Percentiles rank a stretch among this genome's conserved stretches.
phyloP scores from a whole-genome alignment of 2,329 filamentous ascomycete genomes.

The Triangularia verruculosa region DNA sequence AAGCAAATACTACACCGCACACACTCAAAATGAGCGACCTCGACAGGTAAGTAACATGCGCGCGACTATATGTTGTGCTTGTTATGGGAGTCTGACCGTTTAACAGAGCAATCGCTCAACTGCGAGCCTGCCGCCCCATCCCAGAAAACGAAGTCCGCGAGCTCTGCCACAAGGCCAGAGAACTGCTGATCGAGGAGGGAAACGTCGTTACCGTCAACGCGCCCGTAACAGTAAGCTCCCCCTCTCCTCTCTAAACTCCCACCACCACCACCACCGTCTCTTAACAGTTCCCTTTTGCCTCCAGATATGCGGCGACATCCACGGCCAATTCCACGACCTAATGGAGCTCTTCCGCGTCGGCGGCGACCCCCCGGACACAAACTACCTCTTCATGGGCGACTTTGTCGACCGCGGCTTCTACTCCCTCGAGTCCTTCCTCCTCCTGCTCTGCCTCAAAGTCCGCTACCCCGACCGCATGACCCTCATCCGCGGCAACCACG shows the following conservation, averaged over 20 bases:
- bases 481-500: conserved; percentile 90
- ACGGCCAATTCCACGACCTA: conserved; percentile 92
- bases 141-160: conserved; percentile 94
- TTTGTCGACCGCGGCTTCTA: conserved; percentile 99
- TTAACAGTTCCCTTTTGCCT: conserved; percentile 5
- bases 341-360: conserved; percentile 96
- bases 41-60: conserved; percentile 64
- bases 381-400: conserved; percentile 97
- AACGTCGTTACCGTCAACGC: conserved; percentile 95
- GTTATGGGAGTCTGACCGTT: too few species aligned
- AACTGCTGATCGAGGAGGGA: conserved; percentile 94
- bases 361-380: conserved; percentile 90
- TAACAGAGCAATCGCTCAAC: conserved; percentile 85
- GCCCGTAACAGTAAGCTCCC: conserved; percentile 72
- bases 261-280: neutral
- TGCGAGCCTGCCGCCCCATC: conserved; percentile 93
- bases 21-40: conserved; percentile 77
- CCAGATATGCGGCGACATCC: conserved; percentile 92
- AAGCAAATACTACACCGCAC: too few species aligned
- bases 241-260: neutral
- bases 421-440: conserved; percentile 92
- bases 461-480: conserved; percentile 97
- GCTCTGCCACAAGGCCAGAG: conserved; percentile 93
- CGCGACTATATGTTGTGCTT: neutral
- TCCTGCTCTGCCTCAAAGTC: conserved; percentile 93